Percentiles rank a stretch among this genome's conserved stretches.
These are phyloP conservation scores for Cytidiella melzeri DNA, from an alignment of 768 basidiomycete species.

Conservation along the genomic window DNA sequence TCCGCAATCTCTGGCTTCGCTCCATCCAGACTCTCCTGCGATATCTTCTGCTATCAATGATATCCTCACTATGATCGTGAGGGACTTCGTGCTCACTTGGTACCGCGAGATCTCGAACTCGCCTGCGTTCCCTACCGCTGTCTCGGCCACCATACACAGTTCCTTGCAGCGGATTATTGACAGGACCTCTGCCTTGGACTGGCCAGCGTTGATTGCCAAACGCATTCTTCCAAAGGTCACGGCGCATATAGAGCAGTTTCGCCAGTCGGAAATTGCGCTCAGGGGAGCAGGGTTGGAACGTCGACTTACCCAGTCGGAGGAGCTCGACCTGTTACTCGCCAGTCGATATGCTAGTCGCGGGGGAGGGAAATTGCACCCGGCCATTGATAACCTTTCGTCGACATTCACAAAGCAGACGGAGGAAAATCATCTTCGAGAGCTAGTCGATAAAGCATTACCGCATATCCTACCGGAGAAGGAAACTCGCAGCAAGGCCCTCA, in stretches of 20 bases:
- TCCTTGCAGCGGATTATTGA: slow-evolving; percentile 53
- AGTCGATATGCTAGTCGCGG: slow-evolving; percentile 70
- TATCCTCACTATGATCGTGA: slow-evolving; percentile 71
- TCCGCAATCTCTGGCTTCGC: slow-evolving; percentile 58
- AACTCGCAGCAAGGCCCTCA: slow-evolving; percentile 60
- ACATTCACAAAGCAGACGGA: slow-evolving; percentile 87
- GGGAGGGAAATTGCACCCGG: slow-evolving; percentile 67
- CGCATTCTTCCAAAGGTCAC: slow-evolving; percentile 87
- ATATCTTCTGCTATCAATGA: slow-evolving; percentile 73
- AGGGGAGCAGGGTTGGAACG: slow-evolving; percentile 80
- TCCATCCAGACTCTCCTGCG: slow-evolving; percentile 57
- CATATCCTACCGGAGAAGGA: slow-evolving; percentile 74
- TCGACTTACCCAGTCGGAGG: slow-evolving; percentile 82
- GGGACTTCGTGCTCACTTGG: slow-evolving; percentile 89
- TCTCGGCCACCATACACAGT: slow-evolving; percentile 68
- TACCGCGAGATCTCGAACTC: slow-evolving; percentile 83
- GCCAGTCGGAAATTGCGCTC: slow-evolving; percentile 80
- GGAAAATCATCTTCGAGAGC: slow-evolving; percentile 71
- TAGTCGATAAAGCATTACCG: slow-evolving; percentile 69
- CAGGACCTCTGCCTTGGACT: slow-evolving; percentile 55
- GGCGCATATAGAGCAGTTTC: slow-evolving; percentile 83
- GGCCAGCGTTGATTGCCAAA: slow-evolving; percentile 72
- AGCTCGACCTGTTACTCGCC: slow-evolving; percentile 81
- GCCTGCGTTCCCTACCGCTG: slow-evolving; percentile 81
- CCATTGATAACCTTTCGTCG: slow-evolving; percentile 83